Evolutionary conservation across 495 filamentous ascomycete genomes (phyloP), one percentile per base, ranked within the genome.

Genomic region (Astrothelium macrocarpum): DNA sequence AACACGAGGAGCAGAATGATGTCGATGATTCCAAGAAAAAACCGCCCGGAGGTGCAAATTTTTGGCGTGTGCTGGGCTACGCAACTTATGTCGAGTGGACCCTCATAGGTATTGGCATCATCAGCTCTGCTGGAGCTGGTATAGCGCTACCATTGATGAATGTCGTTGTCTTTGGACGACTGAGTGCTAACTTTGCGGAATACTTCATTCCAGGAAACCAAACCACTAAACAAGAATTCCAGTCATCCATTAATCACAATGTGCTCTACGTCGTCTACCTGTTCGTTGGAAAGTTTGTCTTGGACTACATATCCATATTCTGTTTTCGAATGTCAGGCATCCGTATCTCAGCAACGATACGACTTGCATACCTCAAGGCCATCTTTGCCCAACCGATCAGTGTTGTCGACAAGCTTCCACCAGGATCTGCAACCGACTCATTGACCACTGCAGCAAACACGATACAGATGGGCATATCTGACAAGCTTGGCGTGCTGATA

Each of bases 241-340:
- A n/a, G 23, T 56, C 49, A 4, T 11, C 12, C 12, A 11, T 56
- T 25, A 29, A 56, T 16, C 49, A 56, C 29, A 29, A 56, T 25
- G 25, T 36, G 10, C 65, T 71, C 18, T 71, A 68, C 62, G 66
- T 71, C 32, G 66, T 71, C 34, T 71, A 71, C 31, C 34, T 71
- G 14, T 70, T 70, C 66, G 32, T 71, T 32, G 70, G 39, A 12
- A 56, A 56, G 12, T 70, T 69, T 53, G 61, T 66, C 23, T 25
- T 71, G 1, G 61, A 62, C 23, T 71, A 71, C 62, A 32, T 69
- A 20, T 42, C 23, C 1, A 65, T 63, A 32, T 53, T 69, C 10
- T 63, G 43, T 23, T 39, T 64, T 5, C 65, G 64, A 23, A 61
- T 71, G 5, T 62, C 65, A 9, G 69, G 49, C 20, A 56, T 56